Base-by-base conservation (phyloP, 345 rosid species). In the Camelina laxa region DNA sequence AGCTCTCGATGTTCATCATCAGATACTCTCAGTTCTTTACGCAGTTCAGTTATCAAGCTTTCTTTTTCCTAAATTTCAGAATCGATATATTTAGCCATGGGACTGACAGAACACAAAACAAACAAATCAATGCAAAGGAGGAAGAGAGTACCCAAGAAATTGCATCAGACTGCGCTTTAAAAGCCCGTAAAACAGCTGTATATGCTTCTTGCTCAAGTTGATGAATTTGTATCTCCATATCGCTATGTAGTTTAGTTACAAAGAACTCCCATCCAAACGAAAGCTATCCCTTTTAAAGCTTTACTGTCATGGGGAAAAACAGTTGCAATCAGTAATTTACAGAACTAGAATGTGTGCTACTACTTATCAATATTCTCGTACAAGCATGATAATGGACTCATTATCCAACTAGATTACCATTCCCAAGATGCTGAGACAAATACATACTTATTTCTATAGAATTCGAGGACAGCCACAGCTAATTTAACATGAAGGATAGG, bases 111-210 rank as follows among this genome's bases (percentile, higher is more conserved):
- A 60, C 55, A 45, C 12, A 33, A 10, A 59, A 35, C 45, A 60
- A 54, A 53, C 39, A 9, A 58, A 50, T 41, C 56, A 50, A 71
- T 9, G 33, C 13, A 65, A 62, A 33, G 42, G 72, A 14, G 69
- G 53, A 74, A 68, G 60, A 45, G 42, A 67, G 53, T 90, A 95
- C 99, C 99, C 99, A 95, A 75, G 98, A 79, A 75, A 95, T 88
- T 62, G 97, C 98, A 88, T 95, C 99, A 42, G 97, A 84, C 75
- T 95, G 99, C 75, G 99, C 99, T 85, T 92, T 95, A 77, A 95
- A 95, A 67, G 98, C 98, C 75, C 98, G 89, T 69, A 95, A 80
- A 31, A 92, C 96, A 69, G 99, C 85, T 75, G 90, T 81, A 78
- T 95, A 95, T 58, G 99, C 99, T 80, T 95, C 99, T 83, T 92